These are phyloP conservation scores for Murraya koenigii DNA, from an alignment of 345 rosid species.

Conservation along the genomic window DNA sequence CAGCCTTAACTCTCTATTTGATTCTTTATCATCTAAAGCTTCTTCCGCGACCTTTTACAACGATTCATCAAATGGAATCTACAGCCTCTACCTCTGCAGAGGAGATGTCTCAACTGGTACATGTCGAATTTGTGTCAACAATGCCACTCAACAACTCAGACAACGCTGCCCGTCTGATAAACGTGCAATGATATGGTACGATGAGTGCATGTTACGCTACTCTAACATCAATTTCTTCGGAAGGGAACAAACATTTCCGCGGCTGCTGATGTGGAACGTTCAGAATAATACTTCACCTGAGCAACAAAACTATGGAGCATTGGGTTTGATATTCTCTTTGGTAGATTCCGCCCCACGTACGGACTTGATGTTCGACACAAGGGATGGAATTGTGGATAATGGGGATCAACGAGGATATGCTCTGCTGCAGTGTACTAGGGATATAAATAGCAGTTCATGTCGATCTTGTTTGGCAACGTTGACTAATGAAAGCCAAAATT, in stretches of 20 bases:
- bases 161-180: neutral
- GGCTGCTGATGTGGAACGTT: neutral
- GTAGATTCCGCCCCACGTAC: neutral
- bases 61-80: conserved; percentile 16
- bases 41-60: conserved; percentile 29
- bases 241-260: neutral
- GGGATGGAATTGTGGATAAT: neutral
- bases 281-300: neutral
- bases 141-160: conserved; percentile 9
- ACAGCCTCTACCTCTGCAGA: conserved; percentile 19
- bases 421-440: conserved; percentile 35
- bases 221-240: conserved; percentile 21
- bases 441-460: neutral
- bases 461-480: neutral
- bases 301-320: neutral
- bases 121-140: conserved; percentile 20
- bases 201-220: conserved; percentile 29
- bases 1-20: neutral
- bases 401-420: conserved; percentile 6
- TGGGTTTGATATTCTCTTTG: neutral
- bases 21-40: conserved; percentile 7
- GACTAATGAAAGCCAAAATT: neutral
- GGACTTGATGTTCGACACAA: neutral
- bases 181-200: conserved; percentile 26
- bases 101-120: conserved; percentile 14